Evolutionary conservation across 805 yeast species (phyloP), one percentile per base, ranked within the genome.

Genomic region (Teunomyces barrocoloradensis): DNA sequence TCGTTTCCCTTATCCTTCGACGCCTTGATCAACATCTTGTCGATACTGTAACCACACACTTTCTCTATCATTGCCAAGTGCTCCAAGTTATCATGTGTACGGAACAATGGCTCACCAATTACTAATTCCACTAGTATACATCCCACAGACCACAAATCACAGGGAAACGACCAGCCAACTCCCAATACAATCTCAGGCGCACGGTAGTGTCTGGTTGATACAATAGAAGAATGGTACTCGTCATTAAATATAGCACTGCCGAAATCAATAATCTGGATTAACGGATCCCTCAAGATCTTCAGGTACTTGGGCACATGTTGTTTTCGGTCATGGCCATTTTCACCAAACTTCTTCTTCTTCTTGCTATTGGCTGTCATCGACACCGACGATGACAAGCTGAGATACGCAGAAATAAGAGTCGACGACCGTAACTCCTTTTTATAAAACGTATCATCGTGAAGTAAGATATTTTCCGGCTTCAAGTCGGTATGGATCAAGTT

Each of bases 161-260:
- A 92, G 1, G 97, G 96, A 57, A 79, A 90, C 6, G 96, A 87
- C 98, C 99, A 94, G 15, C 97, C 97, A n/a, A 81, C 77, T 1
- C 97, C 97, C 27, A 94, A 69, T 1, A 92, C 89, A 53, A 94
- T 90, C 64, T 94, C 99, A 0, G 99, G 99, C 0, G 99, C 99
- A 45, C 99, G 74, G 65, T 94, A 94, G 66, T 94, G 99, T 43
- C 99, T 77, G 1, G 99, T 94, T 6, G 96, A 88, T 9, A 94
- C 96, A 12, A 94, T 83, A 17, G 87, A 81, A 3, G 95, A 84
- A 72, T 94, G 99, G 63, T 87, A 90, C 68, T 94, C 98, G 66
- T 91, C 96, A 56, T 87, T 80, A 59, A 94, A 94, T 3, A 95
- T 84, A 0, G 99, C 97, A 34, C 94, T 84, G n/a, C 99, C 99